Evolutionary conservation across 2,329 filamentous ascomycete species (phyloP).

Genomic region (Penicillium frequentans): DNA sequence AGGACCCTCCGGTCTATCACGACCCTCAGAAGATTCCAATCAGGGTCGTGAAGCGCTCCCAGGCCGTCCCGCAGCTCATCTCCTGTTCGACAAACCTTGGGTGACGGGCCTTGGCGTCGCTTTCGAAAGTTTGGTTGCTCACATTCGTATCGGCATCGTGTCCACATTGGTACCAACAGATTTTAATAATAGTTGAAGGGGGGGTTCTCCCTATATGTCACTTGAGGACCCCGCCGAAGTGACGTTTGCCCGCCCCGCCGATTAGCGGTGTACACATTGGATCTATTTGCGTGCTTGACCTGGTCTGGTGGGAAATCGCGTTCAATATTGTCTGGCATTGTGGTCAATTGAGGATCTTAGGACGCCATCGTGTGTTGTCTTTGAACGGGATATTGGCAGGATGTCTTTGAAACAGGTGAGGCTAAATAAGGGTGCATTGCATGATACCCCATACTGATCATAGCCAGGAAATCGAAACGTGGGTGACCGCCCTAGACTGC

Average conservation of each 20-base stretch:
- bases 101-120: background rate
- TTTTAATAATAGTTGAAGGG: conserved; percentile 13
- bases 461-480: conserved; percentile 92
- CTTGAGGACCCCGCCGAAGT: conserved; percentile 3
- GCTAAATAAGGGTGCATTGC: background rate
- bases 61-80: background rate
- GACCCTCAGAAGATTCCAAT: background rate
- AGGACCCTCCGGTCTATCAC: background rate
- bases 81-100: background rate
- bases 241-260: conserved; percentile 4
- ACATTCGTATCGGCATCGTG: background rate
- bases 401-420: conserved; percentile 64
- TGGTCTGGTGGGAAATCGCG: conserved; percentile 3
- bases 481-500: conserved; percentile 84
- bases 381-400: background rate
- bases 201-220: conserved; percentile 3
- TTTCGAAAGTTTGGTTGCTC: conserved; percentile 3
- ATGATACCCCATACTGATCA: conserved; percentile 5
- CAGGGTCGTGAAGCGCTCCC: background rate
- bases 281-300: conserved; percentile 1
- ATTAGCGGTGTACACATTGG: conserved; percentile 14
- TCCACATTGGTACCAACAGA: conserved; percentile 2
- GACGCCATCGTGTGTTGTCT: background rate
- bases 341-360: background rate
- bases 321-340: background rate